Base-by-base conservation (phyloP, 306 rosid species). In the Senna siamea region DNA sequence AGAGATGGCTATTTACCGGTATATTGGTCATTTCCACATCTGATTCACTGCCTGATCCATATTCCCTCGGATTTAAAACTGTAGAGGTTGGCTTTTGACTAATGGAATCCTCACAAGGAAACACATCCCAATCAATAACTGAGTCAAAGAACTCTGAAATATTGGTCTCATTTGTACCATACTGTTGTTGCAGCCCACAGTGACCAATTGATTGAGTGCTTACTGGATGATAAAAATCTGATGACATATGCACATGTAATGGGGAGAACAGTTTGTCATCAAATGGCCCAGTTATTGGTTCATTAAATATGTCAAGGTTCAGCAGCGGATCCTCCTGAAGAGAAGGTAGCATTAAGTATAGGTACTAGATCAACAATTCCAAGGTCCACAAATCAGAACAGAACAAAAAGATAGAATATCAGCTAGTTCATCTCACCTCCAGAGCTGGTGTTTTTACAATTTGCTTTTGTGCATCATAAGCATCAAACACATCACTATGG, bases 251-350 rank as follows among this genome's bases (percentile, higher is more conserved):
- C 6, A 54, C 18, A 79, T 78, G 86, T 65, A 44, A 38, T 6
- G 98, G 97, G 58, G 96, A 82, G 79, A 86, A 86, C 13, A 85
- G 23, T 35, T 65, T 85, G 78, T 77, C 81, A 64, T 87, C 88
- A 28, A 74, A 46, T 37, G 79, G 65, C 79, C 75, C 79, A 1
- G 44, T 61, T 38, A 19, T 81, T 12, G 78, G 80, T 53, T 79
- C 89, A 76, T 13, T 63, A 48, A 37, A 66, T 9, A 74, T 72
- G 35, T 43, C 90, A 57, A 72, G 55, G 64, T 71, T 48, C 50
- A 69, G 30, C 19, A 23, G 75, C 38, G 43, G 80, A 71, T 69
- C 76, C 51, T 56, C 69, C 88, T 78, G 81, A 23, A 55, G 56
- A 55, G 56, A 18, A 76, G 52, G 56, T 78, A 65, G 32, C 66